Conservation (phyloP, 108 stramenopile genomes). For the Discostella stelligeroides region DNA sequence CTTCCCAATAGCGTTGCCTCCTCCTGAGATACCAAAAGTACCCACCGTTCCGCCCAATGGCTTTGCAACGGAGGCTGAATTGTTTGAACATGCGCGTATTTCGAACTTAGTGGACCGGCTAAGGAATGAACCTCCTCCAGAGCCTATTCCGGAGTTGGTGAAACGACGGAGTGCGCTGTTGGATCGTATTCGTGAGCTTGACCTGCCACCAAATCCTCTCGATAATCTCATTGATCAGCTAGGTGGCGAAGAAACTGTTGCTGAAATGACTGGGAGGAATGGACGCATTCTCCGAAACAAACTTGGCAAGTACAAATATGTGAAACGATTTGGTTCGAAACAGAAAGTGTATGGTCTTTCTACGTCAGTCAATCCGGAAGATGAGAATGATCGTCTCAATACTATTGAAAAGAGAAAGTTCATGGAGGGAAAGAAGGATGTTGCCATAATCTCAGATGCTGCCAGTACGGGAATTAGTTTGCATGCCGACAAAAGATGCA, state of each 20-base stretch:
- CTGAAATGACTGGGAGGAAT: conserved; percentile 88
- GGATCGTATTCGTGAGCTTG: conserved; percentile 32
- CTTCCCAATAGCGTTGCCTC: conserved; percentile 54
- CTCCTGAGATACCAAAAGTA: conserved; percentile 44
- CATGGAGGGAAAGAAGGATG: conserved; percentile 70
- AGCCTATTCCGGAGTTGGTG: conserved; percentile 50
- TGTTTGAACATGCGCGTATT: conserved; percentile 28
- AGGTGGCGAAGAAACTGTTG: conserved; percentile 63
- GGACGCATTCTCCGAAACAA: conserved; percentile 59
- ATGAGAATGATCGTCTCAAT: conserved; percentile 65
- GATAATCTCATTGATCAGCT: conserved; percentile 74
- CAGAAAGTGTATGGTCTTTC: conserved; percentile 31
- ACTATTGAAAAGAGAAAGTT: conserved; percentile 67
- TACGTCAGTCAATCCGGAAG: conserved; percentile 25
- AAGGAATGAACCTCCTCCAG: conserved; percentile 42
- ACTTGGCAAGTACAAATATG: conserved; percentile 45
- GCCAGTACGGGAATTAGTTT: conserved; percentile 78
- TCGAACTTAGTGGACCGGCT: conserved; percentile 38
- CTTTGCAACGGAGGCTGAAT: conserved; percentile 36
- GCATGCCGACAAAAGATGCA: conserved; percentile 53
- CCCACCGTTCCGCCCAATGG: conserved; percentile 43
- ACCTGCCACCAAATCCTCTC: conserved; percentile 69
- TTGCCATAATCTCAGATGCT: conserved; percentile 89
- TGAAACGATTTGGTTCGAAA: conserved; percentile 42
- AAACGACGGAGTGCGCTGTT: conserved; percentile 30